phyloP scores from a whole-genome alignment of 1,284 basidiomycete genomes.

The Leccinum idahoense region DNA sequence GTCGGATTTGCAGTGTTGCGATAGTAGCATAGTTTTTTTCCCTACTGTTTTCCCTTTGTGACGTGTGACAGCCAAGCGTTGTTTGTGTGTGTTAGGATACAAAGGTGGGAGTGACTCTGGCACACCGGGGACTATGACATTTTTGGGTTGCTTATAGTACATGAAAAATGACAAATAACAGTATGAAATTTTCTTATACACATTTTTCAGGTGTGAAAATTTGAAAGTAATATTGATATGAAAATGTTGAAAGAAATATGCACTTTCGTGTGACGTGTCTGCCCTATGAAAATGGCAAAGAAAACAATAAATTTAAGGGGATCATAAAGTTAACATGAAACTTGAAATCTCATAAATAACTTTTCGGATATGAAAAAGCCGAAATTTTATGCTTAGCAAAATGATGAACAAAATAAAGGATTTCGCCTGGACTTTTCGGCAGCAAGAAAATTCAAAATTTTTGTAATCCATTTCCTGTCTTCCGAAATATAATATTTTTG shows the following conservation, averaged over 20 bases:
- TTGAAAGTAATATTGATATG: not conserved
- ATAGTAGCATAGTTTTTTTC: not conserved
- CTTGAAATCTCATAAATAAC: not conserved
- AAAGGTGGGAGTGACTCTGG: conserved; percentile 2
- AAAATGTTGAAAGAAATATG: not conserved
- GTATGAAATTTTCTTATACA: not conserved
- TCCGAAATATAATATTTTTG: not conserved
- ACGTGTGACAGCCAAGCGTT: not conserved
- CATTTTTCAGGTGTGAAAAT: not conserved
- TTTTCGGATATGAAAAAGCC: not conserved
- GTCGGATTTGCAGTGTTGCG: not conserved
- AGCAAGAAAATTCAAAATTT: not conserved
- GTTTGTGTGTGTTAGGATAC: conserved; percentile 21
- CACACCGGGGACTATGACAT: not conserved
- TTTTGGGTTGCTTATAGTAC: not conserved
- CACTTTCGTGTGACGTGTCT: not conserved
- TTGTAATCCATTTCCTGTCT: not conserved
- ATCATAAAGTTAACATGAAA: not conserved
- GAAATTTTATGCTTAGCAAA: not conserved
- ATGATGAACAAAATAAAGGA: not conserved
- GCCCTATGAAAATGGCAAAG: not conserved
- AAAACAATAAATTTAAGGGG: not conserved
- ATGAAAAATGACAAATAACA: not conserved
- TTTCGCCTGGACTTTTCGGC: not conserved
- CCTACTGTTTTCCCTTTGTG: too few relatives aligned